Evolutionary conservation across 441 rosid species (phyloP), one percentile per base, ranked within the genome.

Genomic region (Croton setiger): DNA sequence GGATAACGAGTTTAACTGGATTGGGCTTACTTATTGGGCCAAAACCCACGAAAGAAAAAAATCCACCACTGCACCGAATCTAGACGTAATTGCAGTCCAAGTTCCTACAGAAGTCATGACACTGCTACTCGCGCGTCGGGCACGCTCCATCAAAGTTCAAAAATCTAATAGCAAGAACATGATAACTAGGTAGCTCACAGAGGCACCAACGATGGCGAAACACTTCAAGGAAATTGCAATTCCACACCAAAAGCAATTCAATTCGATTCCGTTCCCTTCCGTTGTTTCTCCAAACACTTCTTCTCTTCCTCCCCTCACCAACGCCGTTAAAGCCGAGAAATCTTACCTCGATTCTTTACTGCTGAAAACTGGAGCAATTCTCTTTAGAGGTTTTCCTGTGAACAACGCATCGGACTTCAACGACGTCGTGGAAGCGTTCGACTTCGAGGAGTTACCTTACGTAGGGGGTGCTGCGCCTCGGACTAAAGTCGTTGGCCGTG

Each of bases 391-490:
- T 0, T 91, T 91, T 60, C 84, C 85, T 0, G 72, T 91, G 1
- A 53, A 49, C 68, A 77, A 93, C 7, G 91, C 95, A 3, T 75
- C 75, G 7, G 88, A 89, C 33, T 91, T 89, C 88, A 91, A 91
- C 85, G 85, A 83, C 73, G 85, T 91, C 62, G 93, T 91, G 0
- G 96, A 87, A 65, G 85, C 96, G 12, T 93, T 91, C 67, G 95
- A 87, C 20, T 93, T 79, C 83, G 89, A 89, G 55, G 97, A 89
- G 89, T 74, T 93, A 65, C 98, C 97, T 31, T 93, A 93, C 77
- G 84, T 89, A 5, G 97, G 98, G 18, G 98, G 97, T 1, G 96
- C 90, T 0, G 98, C 97, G 5, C 96, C 95, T 13, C 76, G 96
- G 17, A 79, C 81, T n/a, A 87, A 86, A 73, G 86, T 93, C 48